Evolutionary conservation across 495 filamentous ascomycete species (phyloP), one percentile per base, ranked within the genome.

Genomic region (Parathielavia hyrcaniae): DNA sequence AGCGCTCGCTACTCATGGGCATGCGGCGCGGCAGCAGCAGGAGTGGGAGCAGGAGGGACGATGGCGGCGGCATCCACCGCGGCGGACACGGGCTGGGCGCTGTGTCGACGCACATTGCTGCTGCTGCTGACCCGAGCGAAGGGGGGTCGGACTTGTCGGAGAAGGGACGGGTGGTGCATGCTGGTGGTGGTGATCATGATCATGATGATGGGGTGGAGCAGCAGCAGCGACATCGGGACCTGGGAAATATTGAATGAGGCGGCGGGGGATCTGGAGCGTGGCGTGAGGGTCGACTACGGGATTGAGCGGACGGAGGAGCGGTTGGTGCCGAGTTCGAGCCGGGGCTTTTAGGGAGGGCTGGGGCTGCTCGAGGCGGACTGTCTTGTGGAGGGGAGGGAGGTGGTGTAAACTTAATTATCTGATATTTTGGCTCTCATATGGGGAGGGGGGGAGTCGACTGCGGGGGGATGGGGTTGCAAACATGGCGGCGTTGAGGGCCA

Each of bases 221-320:
- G 40, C 41, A n/a, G 6, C 19, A 30, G 26, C 8, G 17, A 22
- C n/a, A n/a, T n/a, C n/a, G n/a, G n/a, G n/a, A n/a, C n/a, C n/a
- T n/a, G n/a, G n/a, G n/a, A n/a, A n/a, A n/a, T n/a, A n/a, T n/a
- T n/a, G n/a, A n/a, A n/a, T n/a, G n/a, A n/a, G n/a, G 17, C 6
- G 9, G 16, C 20, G 2, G 45, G 0, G 19, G 35, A 56, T 41
- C 14, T 47, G 35, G 45, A 49, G 26, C 34, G 54, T 4, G 47
- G 46, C 12, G 55, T 57, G 36, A 35, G 39, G 16, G 55, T 58
- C 5, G 40, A 58, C 16, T 58, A 36, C 17, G 48, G 20, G n/a
- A 34, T 58, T 58, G 55, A 52, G 49, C 34, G 47, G 39, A 35
- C 17, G 23, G 30, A 52, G 55, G 55, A 58, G 41, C 26, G 48